A percentile compares a stretch with the other conserved stretches of the same genome.
Conservation (phyloP, 805 yeast genomes). For the Clavispora asparagi region DNA sequence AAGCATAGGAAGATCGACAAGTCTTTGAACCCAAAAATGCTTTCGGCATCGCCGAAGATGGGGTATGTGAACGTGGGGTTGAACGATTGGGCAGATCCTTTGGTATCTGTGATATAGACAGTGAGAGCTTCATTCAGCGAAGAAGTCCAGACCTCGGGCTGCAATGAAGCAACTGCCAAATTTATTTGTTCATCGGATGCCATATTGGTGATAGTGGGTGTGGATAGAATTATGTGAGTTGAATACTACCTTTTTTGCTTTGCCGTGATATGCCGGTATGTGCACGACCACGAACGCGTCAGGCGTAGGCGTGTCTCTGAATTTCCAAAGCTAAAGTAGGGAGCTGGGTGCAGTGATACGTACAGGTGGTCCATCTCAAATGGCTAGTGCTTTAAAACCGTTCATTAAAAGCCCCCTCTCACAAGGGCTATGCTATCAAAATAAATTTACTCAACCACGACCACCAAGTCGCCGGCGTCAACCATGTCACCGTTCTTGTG, state of each 20-base stretch:
- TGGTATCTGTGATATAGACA: conserved; percentile 50
- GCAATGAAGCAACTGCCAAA: conserved; percentile 24
- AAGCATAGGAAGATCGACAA: conserved; percentile 61
- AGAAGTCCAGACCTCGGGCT: conserved; percentile 70
- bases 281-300: not conserved
- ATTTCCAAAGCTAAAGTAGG: too few relatives aligned
- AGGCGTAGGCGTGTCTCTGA: not conserved
- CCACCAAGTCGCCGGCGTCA: conserved; percentile 94
- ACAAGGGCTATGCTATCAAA: conserved; percentile 7
- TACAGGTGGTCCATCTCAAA: too few relatives aligned
- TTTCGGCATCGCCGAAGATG: conserved; percentile 87
- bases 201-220: not conserved
- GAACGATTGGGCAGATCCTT: conserved; percentile 55
- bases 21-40: conserved; percentile 77
- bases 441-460: conserved; percentile 52
- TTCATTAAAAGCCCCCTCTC: conserved; percentile 9
- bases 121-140: conserved; percentile 66
- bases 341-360: too few relatives aligned
- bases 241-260: not conserved
- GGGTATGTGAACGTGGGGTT: conserved; percentile 86
- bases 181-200: not conserved
- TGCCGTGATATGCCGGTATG: not conserved
- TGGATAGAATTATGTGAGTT: too few relatives aligned
- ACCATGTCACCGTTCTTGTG: conserved; percentile 94
- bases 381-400: not conserved